phyloP scores from a whole-genome alignment of 176 grass and related monocot species.

The Aegilops speltoides region DNA sequence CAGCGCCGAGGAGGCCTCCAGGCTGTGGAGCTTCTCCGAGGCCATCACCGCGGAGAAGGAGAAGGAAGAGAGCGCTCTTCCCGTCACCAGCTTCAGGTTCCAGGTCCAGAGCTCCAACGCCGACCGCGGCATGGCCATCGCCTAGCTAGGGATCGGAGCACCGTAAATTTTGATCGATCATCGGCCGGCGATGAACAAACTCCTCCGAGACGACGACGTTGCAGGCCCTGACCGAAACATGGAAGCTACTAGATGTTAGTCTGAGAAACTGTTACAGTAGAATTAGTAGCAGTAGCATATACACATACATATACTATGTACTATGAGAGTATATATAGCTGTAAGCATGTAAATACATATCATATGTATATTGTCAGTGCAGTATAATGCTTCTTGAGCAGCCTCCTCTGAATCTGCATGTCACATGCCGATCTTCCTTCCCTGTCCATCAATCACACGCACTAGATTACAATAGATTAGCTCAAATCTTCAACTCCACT shows the following conservation, averaged over 20 bases:
- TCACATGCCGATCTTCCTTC: not conserved
- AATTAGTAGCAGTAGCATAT: not conserved
- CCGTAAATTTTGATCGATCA: conserved; percentile 31
- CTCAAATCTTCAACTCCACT: conserved; percentile 47
- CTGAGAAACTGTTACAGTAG: not conserved
- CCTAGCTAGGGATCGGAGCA: conserved; percentile 22
- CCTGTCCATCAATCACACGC: conserved; percentile 7
- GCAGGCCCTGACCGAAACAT: too few species aligned
- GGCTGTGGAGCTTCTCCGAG: conserved; percentile 79
- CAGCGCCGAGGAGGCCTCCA: conserved; percentile 57
- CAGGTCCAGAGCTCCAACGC: conserved; percentile 39
- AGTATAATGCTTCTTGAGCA: not conserved
- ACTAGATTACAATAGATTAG: conserved; percentile 9
- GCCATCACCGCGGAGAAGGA: conserved; percentile 43
- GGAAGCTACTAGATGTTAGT: not conserved
- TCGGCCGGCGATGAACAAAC: too few species aligned
- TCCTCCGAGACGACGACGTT: too few species aligned
- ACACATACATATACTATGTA: not conserved
- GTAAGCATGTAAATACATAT: conserved; percentile 3
- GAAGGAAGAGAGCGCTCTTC: not conserved
- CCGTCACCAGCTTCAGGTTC: conserved; percentile 17
- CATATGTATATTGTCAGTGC: not conserved
- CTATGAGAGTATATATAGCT: not conserved
- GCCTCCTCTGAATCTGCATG: not conserved
- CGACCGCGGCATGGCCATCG: conserved; percentile 30